phyloP scores from a whole-genome alignment of 2,329 filamentous ascomycete species.

The Aspergillus hortae region DNA sequence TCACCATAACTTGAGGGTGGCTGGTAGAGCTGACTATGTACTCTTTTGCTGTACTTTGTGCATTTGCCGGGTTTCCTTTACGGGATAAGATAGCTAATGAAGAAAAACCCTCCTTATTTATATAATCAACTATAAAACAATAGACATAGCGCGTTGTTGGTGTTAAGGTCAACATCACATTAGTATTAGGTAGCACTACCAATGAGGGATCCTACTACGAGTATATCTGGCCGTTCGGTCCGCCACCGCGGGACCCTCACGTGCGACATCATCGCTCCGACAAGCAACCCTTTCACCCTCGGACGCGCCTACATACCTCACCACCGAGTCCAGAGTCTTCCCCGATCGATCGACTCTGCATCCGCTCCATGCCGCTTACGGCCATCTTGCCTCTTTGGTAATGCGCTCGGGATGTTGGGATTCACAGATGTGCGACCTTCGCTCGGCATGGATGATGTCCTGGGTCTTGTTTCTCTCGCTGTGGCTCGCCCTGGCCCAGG shows the following conservation, averaged over 20 bases:
- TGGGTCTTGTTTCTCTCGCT: conserved; percentile 33
- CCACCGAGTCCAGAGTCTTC: not conserved
- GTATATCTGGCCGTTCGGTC: conserved; percentile 30
- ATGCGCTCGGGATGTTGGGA: conserved; percentile 42
- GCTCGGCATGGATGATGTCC: conserved; percentile 30
- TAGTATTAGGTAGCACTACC: not conserved
- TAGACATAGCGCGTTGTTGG: no score
- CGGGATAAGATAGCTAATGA: no score
- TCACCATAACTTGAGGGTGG: no score
- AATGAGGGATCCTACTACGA: conserved; percentile 7
- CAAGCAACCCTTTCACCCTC: no score
- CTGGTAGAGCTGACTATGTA: no score
- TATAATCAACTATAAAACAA: no score
- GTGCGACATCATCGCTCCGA: not conserved
- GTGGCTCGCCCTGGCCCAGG: conserved; percentile 32
- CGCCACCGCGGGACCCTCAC: not conserved
- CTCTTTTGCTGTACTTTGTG: no score
- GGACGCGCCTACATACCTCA: conserved; percentile 6
- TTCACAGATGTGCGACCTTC: conserved; percentile 33
- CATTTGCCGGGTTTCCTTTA: no score
- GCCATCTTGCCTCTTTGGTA: conserved; percentile 26
- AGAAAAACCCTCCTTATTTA: no score
- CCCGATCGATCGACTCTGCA: conserved; percentile 17
- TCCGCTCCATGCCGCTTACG: conserved; percentile 22
- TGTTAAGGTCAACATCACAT: no score